Evolutionary conservation across 768 basidiomycete genomes (phyloP).

Genomic region (Omphalotus guepiniiformis): DNA sequence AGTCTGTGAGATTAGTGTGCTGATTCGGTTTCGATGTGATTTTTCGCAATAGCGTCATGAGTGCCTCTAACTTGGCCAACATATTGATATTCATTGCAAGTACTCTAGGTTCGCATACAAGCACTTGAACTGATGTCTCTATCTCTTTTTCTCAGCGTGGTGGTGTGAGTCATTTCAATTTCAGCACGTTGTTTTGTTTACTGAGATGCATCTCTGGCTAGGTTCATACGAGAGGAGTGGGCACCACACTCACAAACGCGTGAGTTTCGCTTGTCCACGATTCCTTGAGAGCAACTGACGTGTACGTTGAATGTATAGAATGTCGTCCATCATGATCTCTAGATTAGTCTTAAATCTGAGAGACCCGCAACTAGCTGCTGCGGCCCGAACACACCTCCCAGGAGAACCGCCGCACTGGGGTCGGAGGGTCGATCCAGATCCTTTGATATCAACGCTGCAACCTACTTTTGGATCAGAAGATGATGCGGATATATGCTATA

Average conservation of each 20-base stretch:
- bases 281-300: neutral
- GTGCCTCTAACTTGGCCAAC: constrained; percentile 1
- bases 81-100: constrained; percentile 5
- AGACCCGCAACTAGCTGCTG: too few species aligned
- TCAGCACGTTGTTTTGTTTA: neutral
- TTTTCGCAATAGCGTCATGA: neutral
- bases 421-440: too few species aligned
- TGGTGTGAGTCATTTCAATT: neutral
- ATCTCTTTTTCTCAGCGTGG: neutral
- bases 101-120: neutral
- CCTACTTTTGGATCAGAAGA: too few species aligned
- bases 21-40: neutral
- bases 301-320: neutral
- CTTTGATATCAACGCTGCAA: too few species aligned
- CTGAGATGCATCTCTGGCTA: neutral
- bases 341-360: constrained; percentile 18
- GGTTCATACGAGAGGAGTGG: constrained; percentile 1
- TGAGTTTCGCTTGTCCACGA: neutral
- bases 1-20: neutral
- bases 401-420: too few species aligned
- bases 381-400: too few species aligned
- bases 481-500: too few species aligned
- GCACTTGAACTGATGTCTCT: neutral
- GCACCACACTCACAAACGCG: constrained; percentile 8
- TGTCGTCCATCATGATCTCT: constrained; percentile 17